Base-by-base conservation (phyloP, 1,139 yeast genomes). In the Schwanniomyces etchellsii region DNA sequence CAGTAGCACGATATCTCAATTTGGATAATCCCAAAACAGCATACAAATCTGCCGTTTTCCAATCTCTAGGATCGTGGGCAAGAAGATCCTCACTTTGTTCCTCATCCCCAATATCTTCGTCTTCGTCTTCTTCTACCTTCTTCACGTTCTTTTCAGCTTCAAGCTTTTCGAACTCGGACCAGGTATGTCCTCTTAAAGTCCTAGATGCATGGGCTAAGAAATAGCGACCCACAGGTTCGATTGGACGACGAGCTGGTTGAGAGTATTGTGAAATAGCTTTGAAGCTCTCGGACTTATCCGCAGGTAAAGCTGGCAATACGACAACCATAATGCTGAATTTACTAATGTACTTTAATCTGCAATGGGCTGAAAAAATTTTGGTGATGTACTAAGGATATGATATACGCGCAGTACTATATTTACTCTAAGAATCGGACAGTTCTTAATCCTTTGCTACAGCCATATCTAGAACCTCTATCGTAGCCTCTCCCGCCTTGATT, bases 141-240 rank as follows among this genome's bases (percentile, higher is more conserved):
- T 75, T 74, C 51, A 85, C 95, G 60, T 85, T 85, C 64, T 78
- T 81, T 57, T 81, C 94, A 38, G 96, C 96, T 70, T 89, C 95
- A 47, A 88, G 69, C 58, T 83, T 81, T 66, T 91, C 98, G 53
- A 77, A 91, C 64, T 93, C 97, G 32, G 96, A 86, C 96, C 96
- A 91, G 36, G 97, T 86, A 66, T 95, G 96, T 60, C 96, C 96
- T 64, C 96, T 80, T 47, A 89, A 71, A 39, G 94, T 78, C 72
- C 98, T 83, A 47, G 95, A 81, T 37, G 98, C 98, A 54, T 93
- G 98, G 35, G 96, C 96, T 52, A 93, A 72, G 67, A 86, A 91
- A 56, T 76, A 83, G 43, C 93, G 93, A 34, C 99, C 99, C 45
- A 89, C 96, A 23, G 98, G 97, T 65, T 91, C 98, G 43, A 89